Evolutionary conservation across 1,284 basidiomycete species (phyloP).

Genomic region (Ceratobasidium sp.): DNA sequence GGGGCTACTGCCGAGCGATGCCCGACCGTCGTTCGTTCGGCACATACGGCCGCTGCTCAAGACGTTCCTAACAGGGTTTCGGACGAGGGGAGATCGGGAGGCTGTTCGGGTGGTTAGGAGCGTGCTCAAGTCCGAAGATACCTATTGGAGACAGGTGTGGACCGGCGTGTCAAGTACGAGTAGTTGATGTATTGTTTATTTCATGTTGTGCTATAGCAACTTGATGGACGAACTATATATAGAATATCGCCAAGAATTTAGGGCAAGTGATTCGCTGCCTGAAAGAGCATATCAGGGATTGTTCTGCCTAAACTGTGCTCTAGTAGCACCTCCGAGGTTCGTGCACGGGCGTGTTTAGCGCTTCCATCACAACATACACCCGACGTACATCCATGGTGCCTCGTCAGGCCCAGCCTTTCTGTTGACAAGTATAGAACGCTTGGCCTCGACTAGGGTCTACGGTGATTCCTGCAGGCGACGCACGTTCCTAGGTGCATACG

Average conservation of each 20-base stretch:
- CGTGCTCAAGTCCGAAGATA: conserved; percentile 8
- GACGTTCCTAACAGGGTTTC: conserved; percentile 12
- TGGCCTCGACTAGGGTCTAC: not conserved
- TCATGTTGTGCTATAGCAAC: not conserved
- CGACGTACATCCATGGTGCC: not conserved
- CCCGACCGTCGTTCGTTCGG: conserved; percentile 16
- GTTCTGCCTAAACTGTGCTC: conserved; percentile 5
- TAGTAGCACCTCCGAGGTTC: too few relatives aligned
- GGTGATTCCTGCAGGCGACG: not conserved
- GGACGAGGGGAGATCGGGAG: conserved; percentile 16
- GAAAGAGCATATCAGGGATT: too few relatives aligned
- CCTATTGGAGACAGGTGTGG: not conserved
- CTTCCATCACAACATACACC: not conserved
- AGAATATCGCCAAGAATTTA: too few relatives aligned
- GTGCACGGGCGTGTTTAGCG: not conserved
- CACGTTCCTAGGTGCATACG: conserved; percentile 24
- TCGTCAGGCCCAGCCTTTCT: not conserved
- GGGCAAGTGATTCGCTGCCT: too few relatives aligned
- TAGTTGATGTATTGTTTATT: conserved; percentile 1
- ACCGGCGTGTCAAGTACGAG: not conserved
- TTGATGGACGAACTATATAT: not conserved
- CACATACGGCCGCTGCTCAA: conserved; percentile 14
- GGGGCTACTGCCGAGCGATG: not conserved
- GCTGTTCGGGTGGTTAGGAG: conserved; percentile 18
- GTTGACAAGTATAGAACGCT: not conserved